Base-by-base conservation (phyloP, 768 basidiomycete species). In the Ephemerocybe angulata region DNA sequence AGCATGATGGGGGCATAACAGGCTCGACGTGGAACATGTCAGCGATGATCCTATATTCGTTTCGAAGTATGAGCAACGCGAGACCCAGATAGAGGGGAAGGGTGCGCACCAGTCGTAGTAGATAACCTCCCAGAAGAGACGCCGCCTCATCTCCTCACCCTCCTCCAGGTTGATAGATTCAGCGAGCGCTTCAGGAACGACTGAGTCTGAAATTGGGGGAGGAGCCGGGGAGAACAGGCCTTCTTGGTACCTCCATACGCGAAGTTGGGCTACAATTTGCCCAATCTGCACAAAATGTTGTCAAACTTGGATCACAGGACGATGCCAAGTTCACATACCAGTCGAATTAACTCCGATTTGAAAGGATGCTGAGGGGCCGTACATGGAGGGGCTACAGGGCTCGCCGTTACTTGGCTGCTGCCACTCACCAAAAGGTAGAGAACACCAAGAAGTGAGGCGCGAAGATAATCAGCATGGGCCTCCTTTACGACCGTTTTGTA, bases 71-170 rank as follows among this genome's bases (percentile, higher is more conserved):
- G 35, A 38, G 53, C 30, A 30, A 54, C 47, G 60, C 13, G 33
- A 28, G 50, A 12, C 22, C 17, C 35, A 33, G 35, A 50, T 48
- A 52, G 53, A 52, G 54, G 47, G 35, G 48, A 43, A 55, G 38
- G 48, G 33, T n/a, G 79, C 87, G 61, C 65, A 90, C 90, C 86
- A 63, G 66, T 92, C 90, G 65, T 84, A 90, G 67, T 81, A 88
- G 63, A 83, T 78, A 11, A 90, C 75, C 50, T 88, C 86, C 90
- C 90, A 92, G 87, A 90, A 90, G 5, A 88, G 67, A 76, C 67
- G 62, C 44, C 69, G 64, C 43, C 67, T 67, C 57, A 63, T 63
- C 29, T 73, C 73, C 40, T 60, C 60, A 52, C 51, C 40, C 54
- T 60, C 56, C 42, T 33, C 24, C 24, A 44, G 44, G 35, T 28